Percentiles rank a stretch among this genome's conserved stretches.
phyloP scores from a whole-genome alignment of 129 eudicot species.

The Arctium minus region DNA sequence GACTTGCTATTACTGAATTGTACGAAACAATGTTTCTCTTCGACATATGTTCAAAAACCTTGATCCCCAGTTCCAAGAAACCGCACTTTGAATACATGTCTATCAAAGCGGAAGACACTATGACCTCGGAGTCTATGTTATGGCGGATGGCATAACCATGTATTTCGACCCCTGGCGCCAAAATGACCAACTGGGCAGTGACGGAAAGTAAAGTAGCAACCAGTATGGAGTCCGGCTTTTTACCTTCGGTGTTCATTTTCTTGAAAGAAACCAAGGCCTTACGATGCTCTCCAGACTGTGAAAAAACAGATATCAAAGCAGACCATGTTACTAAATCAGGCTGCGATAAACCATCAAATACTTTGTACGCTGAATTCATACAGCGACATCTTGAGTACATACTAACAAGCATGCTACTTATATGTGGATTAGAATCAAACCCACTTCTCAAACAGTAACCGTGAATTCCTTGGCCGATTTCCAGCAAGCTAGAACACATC shows the following conservation, averaged over 20 bases:
- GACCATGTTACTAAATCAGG: conserved; percentile 92
- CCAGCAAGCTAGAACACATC: conserved; percentile 33
- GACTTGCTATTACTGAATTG: conserved; percentile 52
- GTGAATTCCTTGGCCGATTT: conserved; percentile 56
- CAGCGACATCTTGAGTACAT: conserved; percentile 66
- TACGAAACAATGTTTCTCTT: conserved; percentile 46
- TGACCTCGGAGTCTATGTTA: conserved; percentile 31
- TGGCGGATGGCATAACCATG: conserved; percentile 67
- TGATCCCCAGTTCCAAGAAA: conserved; percentile 52
- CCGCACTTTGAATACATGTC: conserved; percentile 95
- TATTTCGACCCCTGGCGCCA: conserved; percentile 57
- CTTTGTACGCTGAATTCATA: conserved; percentile 53
- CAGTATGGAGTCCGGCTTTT: conserved; percentile 46
- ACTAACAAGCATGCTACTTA: conserved; percentile 57
- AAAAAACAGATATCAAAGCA: conserved; percentile 57
- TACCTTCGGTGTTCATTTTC: conserved; percentile 37
- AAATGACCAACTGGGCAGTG: conserved; percentile 45
- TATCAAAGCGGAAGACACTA: conserved; percentile 67
- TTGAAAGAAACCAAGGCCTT: conserved; percentile 44
- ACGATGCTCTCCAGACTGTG: conserved; percentile 41
- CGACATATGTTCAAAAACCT: conserved; percentile 36
- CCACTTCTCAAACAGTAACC: conserved; percentile 59
- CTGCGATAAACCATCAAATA: conserved; percentile 38
- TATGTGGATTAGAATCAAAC: conserved; percentile 46
- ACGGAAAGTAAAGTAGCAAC: conserved; percentile 54